Conservation (phyloP, 2,329 filamentous ascomycete genomes). For the Lasiodiplodia sp. region DNA sequence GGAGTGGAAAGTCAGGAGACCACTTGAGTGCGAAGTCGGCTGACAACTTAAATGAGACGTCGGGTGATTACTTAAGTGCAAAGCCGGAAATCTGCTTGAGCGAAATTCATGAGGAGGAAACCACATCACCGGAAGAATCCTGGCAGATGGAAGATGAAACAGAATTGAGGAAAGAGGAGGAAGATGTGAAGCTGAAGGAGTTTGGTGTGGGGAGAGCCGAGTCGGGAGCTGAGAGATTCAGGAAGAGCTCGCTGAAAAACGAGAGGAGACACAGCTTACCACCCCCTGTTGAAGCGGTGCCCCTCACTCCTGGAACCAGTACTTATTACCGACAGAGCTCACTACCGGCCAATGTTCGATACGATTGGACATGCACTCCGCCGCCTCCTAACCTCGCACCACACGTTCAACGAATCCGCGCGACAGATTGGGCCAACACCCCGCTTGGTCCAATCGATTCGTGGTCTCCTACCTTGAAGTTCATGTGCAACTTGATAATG, state of each 20-base stretch:
- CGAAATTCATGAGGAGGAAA: background rate
- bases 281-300: slow-evolving; percentile 10
- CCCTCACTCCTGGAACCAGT: slow-evolving; percentile 25
- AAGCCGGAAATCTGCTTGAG: background rate
- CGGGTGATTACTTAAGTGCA: background rate
- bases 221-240: background rate
- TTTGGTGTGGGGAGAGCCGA: background rate
- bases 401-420: slow-evolving; percentile 75
- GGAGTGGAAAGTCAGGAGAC: background rate
- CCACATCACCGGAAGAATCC: background rate
- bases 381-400: slow-evolving; percentile 56
- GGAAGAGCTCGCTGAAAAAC: background rate
- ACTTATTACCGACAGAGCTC: slow-evolving; percentile 16
- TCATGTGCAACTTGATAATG: slow-evolving; percentile 81
- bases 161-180: background rate
- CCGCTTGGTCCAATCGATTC: slow-evolving; percentile 73
- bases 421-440: slow-evolving; percentile 74
- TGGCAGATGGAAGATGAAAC: background rate
- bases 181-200: background rate
- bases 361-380: slow-evolving; percentile 30
- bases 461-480: slow-evolving; percentile 73
- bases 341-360: slow-evolving; percentile 11
- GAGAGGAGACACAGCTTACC: slow-evolving; percentile 24
- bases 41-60: background rate
- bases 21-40: background rate